phyloP scores from a whole-genome alignment of 306 rosid genomes.

The Crotalaria pallida region DNA sequence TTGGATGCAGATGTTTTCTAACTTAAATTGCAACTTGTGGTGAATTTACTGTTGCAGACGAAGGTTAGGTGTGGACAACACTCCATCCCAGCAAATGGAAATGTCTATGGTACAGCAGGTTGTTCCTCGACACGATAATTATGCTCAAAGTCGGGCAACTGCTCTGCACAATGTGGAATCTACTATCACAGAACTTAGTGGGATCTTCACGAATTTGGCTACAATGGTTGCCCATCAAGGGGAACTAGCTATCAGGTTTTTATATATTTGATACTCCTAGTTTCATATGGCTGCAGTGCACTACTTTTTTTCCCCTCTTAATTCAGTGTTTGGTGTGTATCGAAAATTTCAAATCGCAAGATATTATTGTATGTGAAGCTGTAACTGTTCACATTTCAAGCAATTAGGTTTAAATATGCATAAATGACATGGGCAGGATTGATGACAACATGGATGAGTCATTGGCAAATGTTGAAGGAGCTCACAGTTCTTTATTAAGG shows the following conservation, averaged over 20 bases:
- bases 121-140: constrained; percentile 73
- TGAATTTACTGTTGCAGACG: constrained; percentile 54
- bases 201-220: constrained; percentile 87
- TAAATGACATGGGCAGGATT: constrained; percentile 52
- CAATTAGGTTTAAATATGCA: constrained; percentile 21
- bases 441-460: constrained; percentile 95
- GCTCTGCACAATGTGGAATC: constrained; percentile 95
- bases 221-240: constrained; percentile 99
- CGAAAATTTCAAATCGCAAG: background rate
- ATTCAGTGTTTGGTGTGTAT: background rate
- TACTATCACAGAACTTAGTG: constrained; percentile 90
- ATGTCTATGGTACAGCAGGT: constrained; percentile 96
- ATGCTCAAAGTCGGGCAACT: constrained; percentile 59
- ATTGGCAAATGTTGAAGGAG: constrained; percentile 86
- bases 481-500: constrained; percentile 76
- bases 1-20: constrained; percentile 3
- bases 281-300: background rate
- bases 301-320: background rate
- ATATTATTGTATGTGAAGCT: background rate
- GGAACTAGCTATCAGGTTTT: constrained; percentile 93
- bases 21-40: constrained; percentile 21
- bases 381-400: constrained; percentile 12
- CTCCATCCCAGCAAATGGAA: constrained; percentile 92
- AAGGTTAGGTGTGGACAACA: constrained; percentile 75
- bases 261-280: background rate